Percentiles rank a stretch among this genome's conserved stretches.
phyloP scores from a whole-genome alignment of 2,329 filamentous ascomycete species.

The Sordariomycetes sp. region DNA sequence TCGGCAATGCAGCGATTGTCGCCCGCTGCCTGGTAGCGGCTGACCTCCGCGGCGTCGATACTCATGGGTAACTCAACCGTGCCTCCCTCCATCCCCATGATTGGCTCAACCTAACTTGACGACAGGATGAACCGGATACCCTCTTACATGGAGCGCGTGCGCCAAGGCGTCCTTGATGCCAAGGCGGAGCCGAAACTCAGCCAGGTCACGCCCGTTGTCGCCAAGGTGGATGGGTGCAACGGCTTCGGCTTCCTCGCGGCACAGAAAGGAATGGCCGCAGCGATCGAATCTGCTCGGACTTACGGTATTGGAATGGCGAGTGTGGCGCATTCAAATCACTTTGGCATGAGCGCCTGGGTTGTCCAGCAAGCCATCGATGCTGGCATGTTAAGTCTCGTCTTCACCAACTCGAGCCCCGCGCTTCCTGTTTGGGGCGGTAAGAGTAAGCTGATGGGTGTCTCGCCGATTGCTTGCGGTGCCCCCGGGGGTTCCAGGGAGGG shows the following conservation, averaged over 20 bases:
- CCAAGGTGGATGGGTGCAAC: slow-evolving; percentile 44
- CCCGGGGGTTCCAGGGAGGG: slow-evolving; percentile 35
- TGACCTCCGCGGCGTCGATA: slow-evolving; percentile 68
- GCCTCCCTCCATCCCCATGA: not conserved
- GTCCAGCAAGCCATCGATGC: slow-evolving; percentile 66
- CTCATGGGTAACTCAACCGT: slow-evolving; percentile 35
- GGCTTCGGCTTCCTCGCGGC: slow-evolving; percentile 66
- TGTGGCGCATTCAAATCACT: slow-evolving; percentile 68
- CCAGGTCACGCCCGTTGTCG: slow-evolving; percentile 57
- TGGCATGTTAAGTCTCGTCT: slow-evolving; percentile 56
- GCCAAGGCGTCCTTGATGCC: slow-evolving; percentile 54
- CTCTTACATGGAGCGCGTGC: slow-evolving; percentile 62
- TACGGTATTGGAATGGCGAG: slow-evolving; percentile 66
- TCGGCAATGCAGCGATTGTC: slow-evolving; percentile 44
- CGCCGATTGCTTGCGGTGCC: slow-evolving; percentile 63
- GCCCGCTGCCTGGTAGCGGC: slow-evolving; percentile 59
- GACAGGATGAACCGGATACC: slow-evolving; percentile 54
- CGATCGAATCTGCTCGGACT: slow-evolving; percentile 49
- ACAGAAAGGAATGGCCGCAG: slow-evolving; percentile 49
- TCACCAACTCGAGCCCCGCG: slow-evolving; percentile 60
- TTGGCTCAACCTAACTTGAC: slow-evolving; percentile 12
- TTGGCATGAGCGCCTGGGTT: slow-evolving; percentile 72
- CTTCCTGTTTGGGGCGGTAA: slow-evolving; percentile 58
- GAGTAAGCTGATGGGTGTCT: slow-evolving; percentile 58
- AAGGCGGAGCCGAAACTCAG: slow-evolving; percentile 41